A percentile compares a stretch with the other conserved stretches of the same genome.
Evolutionary conservation across 306 rosid species (phyloP).

Genomic region (Castanospermum australe): DNA sequence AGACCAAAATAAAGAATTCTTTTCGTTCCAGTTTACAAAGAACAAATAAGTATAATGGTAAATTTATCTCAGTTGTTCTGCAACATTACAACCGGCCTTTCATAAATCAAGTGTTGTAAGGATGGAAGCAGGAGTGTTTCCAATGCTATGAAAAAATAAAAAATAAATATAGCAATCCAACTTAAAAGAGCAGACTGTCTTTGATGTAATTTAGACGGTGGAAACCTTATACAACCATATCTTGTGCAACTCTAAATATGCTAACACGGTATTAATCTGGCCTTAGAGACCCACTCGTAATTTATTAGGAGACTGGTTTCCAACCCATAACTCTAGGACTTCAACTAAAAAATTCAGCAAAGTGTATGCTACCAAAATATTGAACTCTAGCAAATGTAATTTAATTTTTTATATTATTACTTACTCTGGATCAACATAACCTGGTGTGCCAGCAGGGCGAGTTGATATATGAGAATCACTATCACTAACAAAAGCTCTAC

Average conservation of each 20-base stretch:
- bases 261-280: neutral
- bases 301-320: neutral
- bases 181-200: too few relatives aligned
- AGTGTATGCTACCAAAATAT: neutral
- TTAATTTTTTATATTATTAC: neutral
- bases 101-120: too few relatives aligned
- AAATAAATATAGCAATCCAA: too few relatives aligned
- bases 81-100: too few relatives aligned
- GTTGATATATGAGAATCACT: slow-evolving; percentile 39
- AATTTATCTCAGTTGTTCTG: too few relatives aligned
- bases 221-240: too few relatives aligned
- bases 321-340: neutral
- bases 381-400: neutral
- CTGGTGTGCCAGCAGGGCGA: slow-evolving; percentile 36
- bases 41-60: too few relatives aligned
- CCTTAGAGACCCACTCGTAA: neutral
- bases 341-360: neutral
- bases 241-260: neutral
- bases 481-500: slow-evolving; percentile 31
- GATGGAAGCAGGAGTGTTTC: too few relatives aligned
- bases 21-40: too few relatives aligned
- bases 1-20: too few relatives aligned
- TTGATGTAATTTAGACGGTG: too few relatives aligned
- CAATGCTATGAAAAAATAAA: too few relatives aligned
- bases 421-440: slow-evolving; percentile 56